phyloP scores from a whole-genome alignment of 768 basidiomycete species.

The Fibroporia radiculosa region DNA sequence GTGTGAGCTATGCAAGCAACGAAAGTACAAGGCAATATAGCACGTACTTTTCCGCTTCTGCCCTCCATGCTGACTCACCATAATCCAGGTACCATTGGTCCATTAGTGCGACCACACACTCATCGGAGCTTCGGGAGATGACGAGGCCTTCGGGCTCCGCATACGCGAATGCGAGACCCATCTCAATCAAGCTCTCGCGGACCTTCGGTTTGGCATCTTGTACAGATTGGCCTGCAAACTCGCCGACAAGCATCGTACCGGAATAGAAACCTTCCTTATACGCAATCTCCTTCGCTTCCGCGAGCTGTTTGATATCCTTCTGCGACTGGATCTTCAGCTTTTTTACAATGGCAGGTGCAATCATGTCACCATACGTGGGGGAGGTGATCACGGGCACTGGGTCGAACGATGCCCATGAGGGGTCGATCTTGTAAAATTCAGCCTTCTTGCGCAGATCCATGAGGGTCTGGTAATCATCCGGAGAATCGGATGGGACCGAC shows the following conservation, averaged over 20 bases:
- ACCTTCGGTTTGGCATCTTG: slow-evolving; percentile 91
- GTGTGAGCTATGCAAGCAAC: slow-evolving; percentile 7
- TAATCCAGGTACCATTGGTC: slow-evolving; percentile 99
- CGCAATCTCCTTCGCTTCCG: slow-evolving; percentile 94
- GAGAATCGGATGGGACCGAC: slow-evolving; percentile 96
- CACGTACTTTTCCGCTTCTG: slow-evolving; percentile 71
- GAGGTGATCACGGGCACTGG: slow-evolving; percentile 86
- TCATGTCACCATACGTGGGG: slow-evolving; percentile 88
- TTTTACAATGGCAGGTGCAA: slow-evolving; percentile 75
- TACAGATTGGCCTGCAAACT: slow-evolving; percentile 83
- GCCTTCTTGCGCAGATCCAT: slow-evolving; percentile 93
- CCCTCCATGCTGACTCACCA: slow-evolving; percentile 86
- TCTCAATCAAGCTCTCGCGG: slow-evolving; percentile 72
- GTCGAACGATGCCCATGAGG: slow-evolving; percentile 78
- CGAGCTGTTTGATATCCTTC: slow-evolving; percentile 87
- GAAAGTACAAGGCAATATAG: neutral
- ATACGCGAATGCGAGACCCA: slow-evolving; percentile 77
- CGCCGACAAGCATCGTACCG: slow-evolving; percentile 86
- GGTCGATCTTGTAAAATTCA: slow-evolving; percentile 91
- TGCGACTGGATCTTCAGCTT: slow-evolving; percentile 92
- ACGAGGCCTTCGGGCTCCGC: slow-evolving; percentile 93
- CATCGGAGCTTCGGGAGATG: slow-evolving; percentile 86
- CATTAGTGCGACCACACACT: slow-evolving; percentile 96
- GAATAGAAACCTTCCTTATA: slow-evolving; percentile 99
- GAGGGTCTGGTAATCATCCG: slow-evolving; percentile 89